Base-by-base conservation (phyloP, 495 filamentous ascomycete species). In the Penicillium maclennaniae region DNA sequence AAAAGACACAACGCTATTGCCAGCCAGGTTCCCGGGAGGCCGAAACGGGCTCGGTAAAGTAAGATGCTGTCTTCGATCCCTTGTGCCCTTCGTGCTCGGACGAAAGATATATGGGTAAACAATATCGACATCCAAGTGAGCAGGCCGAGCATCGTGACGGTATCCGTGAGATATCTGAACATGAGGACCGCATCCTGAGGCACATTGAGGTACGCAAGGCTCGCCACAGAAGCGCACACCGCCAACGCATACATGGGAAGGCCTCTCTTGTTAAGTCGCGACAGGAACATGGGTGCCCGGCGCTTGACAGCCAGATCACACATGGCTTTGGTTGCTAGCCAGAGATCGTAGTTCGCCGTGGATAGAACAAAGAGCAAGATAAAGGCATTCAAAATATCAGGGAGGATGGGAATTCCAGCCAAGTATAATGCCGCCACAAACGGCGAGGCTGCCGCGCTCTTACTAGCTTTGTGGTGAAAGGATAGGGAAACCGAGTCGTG, bases 101-200 rank as follows among this genome's bases (percentile, higher is more conserved):
- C 76, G 61, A 93, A 95, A 59, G 70, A 83, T 51, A 95, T 83
- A 68, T 95, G 89, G 6, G 85, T 84, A 38, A 90, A 73, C 2
- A 93, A 79, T 47, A 93, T 87, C 0, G 86, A 89, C 41, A 91
- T 83, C 88, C 89, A 79, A 4, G 70, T 70, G 16, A 79, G 47
- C 9, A 91, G 73, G 23, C 87, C 87, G 54, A 89, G 87, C 66
- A 91, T 87, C 8, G 87, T 88, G 23, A 83, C 83, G 41, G 92
- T 73, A 58, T 90, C 88, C 47, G 92, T 82, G 50, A 93, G 88
- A 71, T 91, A 90, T 6, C 70, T 75, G 59, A 93, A 95, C 0
- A 93, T 85, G 0, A 69, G 69, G 38, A 73, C 75, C 0, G 86
- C 82, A 49, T 81, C 77, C 47, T 78, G 76, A 41, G 72, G 72